phyloP scores from a whole-genome alignment of 306 rosid species.

The Pachyrhizus erosus region DNA sequence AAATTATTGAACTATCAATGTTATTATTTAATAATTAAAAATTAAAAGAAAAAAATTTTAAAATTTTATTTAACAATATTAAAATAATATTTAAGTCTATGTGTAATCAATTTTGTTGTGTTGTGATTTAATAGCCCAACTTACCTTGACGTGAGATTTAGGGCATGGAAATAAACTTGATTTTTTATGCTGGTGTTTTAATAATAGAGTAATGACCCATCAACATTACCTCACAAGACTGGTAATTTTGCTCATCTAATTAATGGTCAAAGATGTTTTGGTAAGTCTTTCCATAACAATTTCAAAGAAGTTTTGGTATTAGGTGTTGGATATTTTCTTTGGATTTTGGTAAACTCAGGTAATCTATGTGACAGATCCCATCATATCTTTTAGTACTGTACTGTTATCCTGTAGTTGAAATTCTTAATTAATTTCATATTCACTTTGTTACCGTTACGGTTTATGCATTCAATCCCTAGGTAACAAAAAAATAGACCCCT shows the following conservation, averaged over 20 bases:
- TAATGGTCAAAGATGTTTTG: conserved; percentile 50
- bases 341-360: conserved; percentile 10
- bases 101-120: neutral
- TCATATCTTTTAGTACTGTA: neutral
- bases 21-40: too few species aligned
- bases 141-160: conserved; percentile 19
- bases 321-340: conserved; percentile 20
- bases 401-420: neutral
- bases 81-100: too few species aligned
- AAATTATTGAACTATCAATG: too few species aligned
- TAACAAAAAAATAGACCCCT: neutral
- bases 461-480: neutral
- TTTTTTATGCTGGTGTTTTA: neutral
- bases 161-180: conserved; percentile 17
- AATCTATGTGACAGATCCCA: neutral
- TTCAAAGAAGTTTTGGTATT: conserved; percentile 38
- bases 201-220: conserved; percentile 5
- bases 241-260: conserved; percentile 25
- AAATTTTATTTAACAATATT: too few species aligned
- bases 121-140: conserved; percentile 20
- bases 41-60: too few species aligned
- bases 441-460: neutral
- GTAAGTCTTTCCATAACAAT: conserved; percentile 33
- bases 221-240: neutral
- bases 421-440: too few species aligned